Percentiles rank a stretch among this genome's conserved stretches.
Conservation (phyloP, 257 asterid genomes). For the Plantago elongata region DNA sequence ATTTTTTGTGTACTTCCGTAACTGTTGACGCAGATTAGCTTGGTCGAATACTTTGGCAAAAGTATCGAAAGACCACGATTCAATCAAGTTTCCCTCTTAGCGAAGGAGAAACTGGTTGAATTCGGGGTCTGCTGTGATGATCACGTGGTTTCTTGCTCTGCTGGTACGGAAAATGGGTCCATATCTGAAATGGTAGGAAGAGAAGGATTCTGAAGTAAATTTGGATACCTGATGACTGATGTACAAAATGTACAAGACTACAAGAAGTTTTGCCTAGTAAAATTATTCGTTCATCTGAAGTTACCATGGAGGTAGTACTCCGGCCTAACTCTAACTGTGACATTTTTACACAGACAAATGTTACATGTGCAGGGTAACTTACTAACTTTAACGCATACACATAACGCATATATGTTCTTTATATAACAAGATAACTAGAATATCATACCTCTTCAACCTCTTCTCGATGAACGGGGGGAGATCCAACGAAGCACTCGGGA, state of each 20-base stretch:
- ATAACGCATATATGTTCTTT: too few relatives aligned
- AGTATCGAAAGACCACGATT: slow-evolving; percentile 76
- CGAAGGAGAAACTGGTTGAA: slow-evolving; percentile 63
- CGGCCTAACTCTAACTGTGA: too few relatives aligned
- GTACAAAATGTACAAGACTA: too few relatives aligned
- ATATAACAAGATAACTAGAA: too few relatives aligned
- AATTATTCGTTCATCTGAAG: too few relatives aligned
- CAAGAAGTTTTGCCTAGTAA: too few relatives aligned
- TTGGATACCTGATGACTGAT: too few relatives aligned
- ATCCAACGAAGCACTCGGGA: slow-evolving; percentile 60
- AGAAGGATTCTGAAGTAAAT: too few relatives aligned
- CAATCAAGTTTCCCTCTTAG: slow-evolving; percentile 74
- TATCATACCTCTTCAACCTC: slow-evolving; percentile 41
- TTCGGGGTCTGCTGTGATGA: slow-evolving; percentile 63
- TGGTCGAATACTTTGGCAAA: slow-evolving; percentile 77
- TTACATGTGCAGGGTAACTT: too few relatives aligned
- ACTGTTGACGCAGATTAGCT: slow-evolving; percentile 37
- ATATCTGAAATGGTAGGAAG: slow-evolving; percentile 30
- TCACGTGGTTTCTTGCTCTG: slow-evolving; percentile 61
- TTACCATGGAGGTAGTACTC: too few relatives aligned
- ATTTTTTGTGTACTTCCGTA: slow-evolving; percentile 54
- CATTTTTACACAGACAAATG: too few relatives aligned
- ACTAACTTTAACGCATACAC: too few relatives aligned
- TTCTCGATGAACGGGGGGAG: slow-evolving; percentile 68
- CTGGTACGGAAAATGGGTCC: slow-evolving; percentile 65